Percentiles rank a stretch among this genome's conserved stretches.
Conservation (phyloP, 495 filamentous ascomycete species). For the Astrothelium subdiscretum region DNA sequence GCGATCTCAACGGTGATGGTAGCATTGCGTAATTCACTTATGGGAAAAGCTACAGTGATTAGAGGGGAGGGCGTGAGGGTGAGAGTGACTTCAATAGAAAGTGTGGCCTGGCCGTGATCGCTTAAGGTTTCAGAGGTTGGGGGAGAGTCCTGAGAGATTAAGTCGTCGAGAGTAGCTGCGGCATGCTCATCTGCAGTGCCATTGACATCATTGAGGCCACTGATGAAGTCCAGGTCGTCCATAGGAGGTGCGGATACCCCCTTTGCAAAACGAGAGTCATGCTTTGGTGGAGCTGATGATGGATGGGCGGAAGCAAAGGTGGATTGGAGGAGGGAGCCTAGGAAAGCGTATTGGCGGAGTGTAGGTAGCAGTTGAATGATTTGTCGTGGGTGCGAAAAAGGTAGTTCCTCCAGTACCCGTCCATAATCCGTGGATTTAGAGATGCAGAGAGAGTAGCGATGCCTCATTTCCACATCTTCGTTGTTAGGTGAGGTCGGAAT, state of each 20-base stretch:
- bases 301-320: constrained; percentile 6
- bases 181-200: not conserved
- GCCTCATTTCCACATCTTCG: constrained; percentile 36
- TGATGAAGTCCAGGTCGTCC: constrained; percentile 6
- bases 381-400: constrained; percentile 81
- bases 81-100: constrained; percentile 12
- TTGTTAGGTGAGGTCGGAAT: constrained; percentile 17
- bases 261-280: constrained; percentile 4
- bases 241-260: constrained; percentile 8
- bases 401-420: constrained; percentile 54
- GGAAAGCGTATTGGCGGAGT: constrained; percentile 27
- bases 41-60: constrained; percentile 10
- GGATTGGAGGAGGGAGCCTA: constrained; percentile 18
- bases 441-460: constrained; percentile 59
- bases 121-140: not conserved
- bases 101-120: not conserved
- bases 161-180: too few species aligned
- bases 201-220: not conserved
- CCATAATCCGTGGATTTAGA: constrained; percentile 55
- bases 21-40: not conserved
- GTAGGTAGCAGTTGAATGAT: constrained; percentile 61
- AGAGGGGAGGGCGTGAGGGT: constrained; percentile 8
- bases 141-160: too few species aligned
- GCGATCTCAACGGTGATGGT: constrained; percentile 17
- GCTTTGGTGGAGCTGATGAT: not conserved